phyloP scores from a whole-genome alignment of 805 yeast species.

The Candida suzukii region DNA sequence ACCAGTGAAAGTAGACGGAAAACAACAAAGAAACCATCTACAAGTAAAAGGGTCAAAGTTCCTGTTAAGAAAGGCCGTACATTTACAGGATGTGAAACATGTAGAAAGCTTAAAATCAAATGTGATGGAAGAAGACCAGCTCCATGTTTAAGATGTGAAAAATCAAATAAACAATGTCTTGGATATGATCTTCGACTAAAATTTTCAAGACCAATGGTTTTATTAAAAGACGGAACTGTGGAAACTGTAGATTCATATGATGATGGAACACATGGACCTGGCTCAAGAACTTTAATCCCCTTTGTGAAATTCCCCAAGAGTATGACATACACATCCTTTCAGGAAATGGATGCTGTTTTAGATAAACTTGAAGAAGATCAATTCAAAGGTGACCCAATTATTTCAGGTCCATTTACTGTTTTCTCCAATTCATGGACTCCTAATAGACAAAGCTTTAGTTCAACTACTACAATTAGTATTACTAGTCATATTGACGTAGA shows the following conservation, averaged over 20 bases:
- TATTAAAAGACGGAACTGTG: slow-evolving; percentile 16
- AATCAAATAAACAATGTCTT: slow-evolving; percentile 36
- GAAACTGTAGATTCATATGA: slow-evolving; percentile 6
- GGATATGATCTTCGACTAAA: slow-evolving; percentile 44
- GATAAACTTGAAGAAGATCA: slow-evolving; percentile 12
- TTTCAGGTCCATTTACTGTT: not conserved
- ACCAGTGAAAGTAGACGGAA: too few species aligned
- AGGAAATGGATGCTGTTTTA: slow-evolving; percentile 31
- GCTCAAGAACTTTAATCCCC: slow-evolving; percentile 39
- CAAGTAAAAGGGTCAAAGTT: not conserved
- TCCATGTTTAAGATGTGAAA: slow-evolving; percentile 36
- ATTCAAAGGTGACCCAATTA: slow-evolving; percentile 4
- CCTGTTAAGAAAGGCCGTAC: slow-evolving; percentile 15
- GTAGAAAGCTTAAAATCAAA: slow-evolving; percentile 44
- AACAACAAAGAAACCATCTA: not conserved
- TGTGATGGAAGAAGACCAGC: slow-evolving; percentile 42
- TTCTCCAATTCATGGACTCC: slow-evolving; percentile 1
- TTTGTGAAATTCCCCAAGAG: slow-evolving; percentile 32
- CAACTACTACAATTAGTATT: too few species aligned
- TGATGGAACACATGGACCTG: slow-evolving; percentile 10
- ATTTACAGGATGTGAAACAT: slow-evolving; percentile 51
- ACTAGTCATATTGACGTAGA: too few species aligned
- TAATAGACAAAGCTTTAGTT: too few species aligned
- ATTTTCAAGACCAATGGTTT: slow-evolving; percentile 36
- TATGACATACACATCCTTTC: slow-evolving; percentile 30